Base-by-base conservation (phyloP, 345 rosid species). In the Lumnitzera racemosa region DNA sequence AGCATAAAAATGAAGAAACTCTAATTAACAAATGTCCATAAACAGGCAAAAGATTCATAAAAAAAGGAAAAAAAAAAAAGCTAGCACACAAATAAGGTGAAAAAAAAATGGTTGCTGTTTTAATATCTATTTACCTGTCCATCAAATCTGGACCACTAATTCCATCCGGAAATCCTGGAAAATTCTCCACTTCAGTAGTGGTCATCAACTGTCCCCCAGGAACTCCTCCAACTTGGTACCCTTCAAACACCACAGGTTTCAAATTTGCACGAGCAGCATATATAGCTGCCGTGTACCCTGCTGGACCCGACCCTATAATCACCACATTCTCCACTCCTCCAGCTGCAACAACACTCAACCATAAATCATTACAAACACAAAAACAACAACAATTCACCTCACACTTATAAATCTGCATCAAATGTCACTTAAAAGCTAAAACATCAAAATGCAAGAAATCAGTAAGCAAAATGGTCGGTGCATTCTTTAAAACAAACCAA, bases 131-230 rank as follows among this genome's bases (percentile, higher is more conserved):
- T 36, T 71, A 92, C 99, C 77, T 92, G 59, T 92, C 97, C 99
- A 92, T 92, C 72, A 89, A 86, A 89, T 89, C 97, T 4, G 99
- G 99, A 74, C 99, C 99, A 12, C 95, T 89, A 49, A 92, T 80
- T 53, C 99, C 97, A n/a, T 89, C 99, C 0, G 99, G 99, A 61
- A 92, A 92, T 15, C 99, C 97, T 13, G 99, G 97, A 50, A 87
- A 92, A 69, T 92, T 92, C 83, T 92, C 99, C 65, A 92, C 99
- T 70, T 92, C 97, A 61, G 96, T 89, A 49, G 99, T 92, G 7
- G 97, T 92, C 97, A 92, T 92, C 82, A 92, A 68, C 53, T 92
- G 99, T 41, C 99, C 99, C 24, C 99, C 99, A 31, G 99, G 97
- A 66, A 92, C 99, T 71, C 97, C 99, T 55, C 97, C 99, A 56